Evolutionary conservation across 2,329 filamentous ascomycete genomes (phyloP), one percentile per base, ranked within the genome.

Genomic region (Colletotrichum sp.): DNA sequence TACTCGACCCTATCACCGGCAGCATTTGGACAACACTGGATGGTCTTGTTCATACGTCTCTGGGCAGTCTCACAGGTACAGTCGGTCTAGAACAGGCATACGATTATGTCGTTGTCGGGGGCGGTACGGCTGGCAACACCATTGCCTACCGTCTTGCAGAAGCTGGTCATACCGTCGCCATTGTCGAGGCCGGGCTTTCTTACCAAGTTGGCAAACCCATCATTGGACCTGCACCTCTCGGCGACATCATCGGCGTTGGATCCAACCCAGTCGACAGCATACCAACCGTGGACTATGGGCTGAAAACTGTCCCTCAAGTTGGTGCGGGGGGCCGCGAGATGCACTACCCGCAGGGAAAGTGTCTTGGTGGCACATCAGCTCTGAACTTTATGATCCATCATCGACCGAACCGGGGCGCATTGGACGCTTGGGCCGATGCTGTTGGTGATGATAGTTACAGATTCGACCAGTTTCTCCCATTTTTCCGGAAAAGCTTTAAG

Each of bases 101-200:
- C 32, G 55, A 36, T 43, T 61, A 63, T 48, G 67, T 30, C 16
- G 60, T 86, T 8, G 81, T 85, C 18, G 85, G 85, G 21, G 85
- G 85, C 30, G 85, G 85, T 12, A 86, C 82, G 0, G 84, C 83
- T 4, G 85, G 85, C n/a, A 80, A 83, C 59, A 79, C 81, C 1
- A 68, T 86, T 1, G 85, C 82, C 7, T 78, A 77, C 28, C 80
- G 85, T 6, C 79, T 87, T 0, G 81, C 84, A 7, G 55, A 70
- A 36, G 78, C 81, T 34, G 80, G 78, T 4, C 78, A 71, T 55
- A 77, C 77, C 4, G 84, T 87, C 24, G 84, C 85, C 24, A 80
- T 86, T 5, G 78, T 87, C 24, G 85, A 87, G 76, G 84, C 84
- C 4, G 85, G 85, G 5, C 72, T 69, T 3, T 83, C 83, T 30